Evolutionary conservation across 1,139 yeast genomes (phyloP).

Genomic region (Magnusiomyces suaveolens): DNA sequence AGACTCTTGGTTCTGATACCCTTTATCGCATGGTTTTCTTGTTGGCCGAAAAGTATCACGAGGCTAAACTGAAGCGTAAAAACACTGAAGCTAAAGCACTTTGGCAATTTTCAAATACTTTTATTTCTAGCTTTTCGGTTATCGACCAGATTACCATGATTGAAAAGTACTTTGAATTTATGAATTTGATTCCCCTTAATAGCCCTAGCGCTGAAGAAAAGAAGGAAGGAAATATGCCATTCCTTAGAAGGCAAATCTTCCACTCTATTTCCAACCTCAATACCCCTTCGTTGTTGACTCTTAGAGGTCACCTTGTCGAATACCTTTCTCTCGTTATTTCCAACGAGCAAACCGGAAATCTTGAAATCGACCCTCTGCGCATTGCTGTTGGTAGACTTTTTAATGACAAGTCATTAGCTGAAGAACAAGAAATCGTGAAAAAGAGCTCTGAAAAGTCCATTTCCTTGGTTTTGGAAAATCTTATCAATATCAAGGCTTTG

Average conservation of each 20-base stretch:
- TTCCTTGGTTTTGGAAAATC: constrained; percentile 16
- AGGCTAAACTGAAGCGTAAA: constrained; percentile 45
- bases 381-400: constrained; percentile 20
- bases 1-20: constrained; percentile 56
- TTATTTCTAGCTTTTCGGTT: constrained; percentile 58
- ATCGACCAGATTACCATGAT: constrained; percentile 60
- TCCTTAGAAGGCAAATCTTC: constrained; percentile 51
- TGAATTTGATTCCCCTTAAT: constrained; percentile 24
- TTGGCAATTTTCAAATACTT: constrained; percentile 61
- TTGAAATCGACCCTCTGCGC: constrained; percentile 26
- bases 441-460: constrained; percentile 18
- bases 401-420: constrained; percentile 10
- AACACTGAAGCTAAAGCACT: constrained; percentile 55
- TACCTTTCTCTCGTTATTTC: constrained; percentile 31
- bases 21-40: constrained; percentile 66
- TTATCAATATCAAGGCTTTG: constrained; percentile 5
- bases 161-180: constrained; percentile 39
- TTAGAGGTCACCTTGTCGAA: constrained; percentile 42
- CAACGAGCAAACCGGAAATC: constrained; percentile 21
- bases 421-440: constrained; percentile 14
- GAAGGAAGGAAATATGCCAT: constrained; percentile 19
- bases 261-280: constrained; percentile 51
- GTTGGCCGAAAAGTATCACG: constrained; percentile 68
- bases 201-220: constrained; percentile 32
- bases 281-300: constrained; percentile 41